A percentile compares a stretch with the other conserved stretches of the same genome.
Conservation (phyloP, 108 stramenopile species). For the Bacterosira constricta region DNA sequence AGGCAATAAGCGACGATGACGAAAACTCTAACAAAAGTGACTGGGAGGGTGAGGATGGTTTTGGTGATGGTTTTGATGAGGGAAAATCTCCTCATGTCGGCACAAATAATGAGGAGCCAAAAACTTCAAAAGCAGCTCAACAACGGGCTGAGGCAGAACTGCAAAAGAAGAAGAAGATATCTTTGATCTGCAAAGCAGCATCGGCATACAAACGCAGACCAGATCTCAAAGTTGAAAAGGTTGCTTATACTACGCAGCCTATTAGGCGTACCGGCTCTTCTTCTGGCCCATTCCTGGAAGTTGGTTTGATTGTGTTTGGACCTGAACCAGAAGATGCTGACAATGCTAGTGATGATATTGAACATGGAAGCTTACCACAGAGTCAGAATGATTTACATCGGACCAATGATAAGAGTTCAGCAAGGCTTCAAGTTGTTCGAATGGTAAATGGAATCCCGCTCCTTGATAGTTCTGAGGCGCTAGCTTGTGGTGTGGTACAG, state of each 20-base stretch:
- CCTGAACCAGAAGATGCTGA: constrained; percentile 19
- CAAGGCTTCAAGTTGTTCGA: constrained; percentile 66
- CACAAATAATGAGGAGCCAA: constrained; percentile 4
- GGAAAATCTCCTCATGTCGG: constrained; percentile 1
- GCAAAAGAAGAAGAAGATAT: constrained; percentile 25
- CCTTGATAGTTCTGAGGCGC: constrained; percentile 78
- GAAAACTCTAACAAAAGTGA: constrained; percentile 14
- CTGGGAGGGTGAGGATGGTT: constrained; percentile 42
- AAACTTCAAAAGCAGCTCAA: constrained; percentile 20
- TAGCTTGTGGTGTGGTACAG: constrained; percentile 76
- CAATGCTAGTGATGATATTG: constrained; percentile 7
- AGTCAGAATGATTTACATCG: not conserved
- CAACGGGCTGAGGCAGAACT: constrained; percentile 26
- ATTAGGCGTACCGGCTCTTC: constrained; percentile 39
- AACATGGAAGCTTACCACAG: not conserved
- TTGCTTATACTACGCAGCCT: constrained; percentile 61
- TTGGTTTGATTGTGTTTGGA: constrained; percentile 69
- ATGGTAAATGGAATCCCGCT: constrained; percentile 88
- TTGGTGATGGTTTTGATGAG: constrained; percentile 36
- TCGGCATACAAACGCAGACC: constrained; percentile 37
- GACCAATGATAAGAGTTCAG: constrained; percentile 11
- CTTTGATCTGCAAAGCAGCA: constrained; percentile 49
- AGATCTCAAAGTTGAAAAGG: constrained; percentile 52
- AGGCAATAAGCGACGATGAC: constrained; percentile 5
- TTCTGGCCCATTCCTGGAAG: constrained; percentile 50